A percentile compares a stretch with the other conserved stretches of the same genome.
These are phyloP conservation scores for Populus hybrid DNA, from an alignment of 441 rosid species.

Conservation along the genomic window DNA sequence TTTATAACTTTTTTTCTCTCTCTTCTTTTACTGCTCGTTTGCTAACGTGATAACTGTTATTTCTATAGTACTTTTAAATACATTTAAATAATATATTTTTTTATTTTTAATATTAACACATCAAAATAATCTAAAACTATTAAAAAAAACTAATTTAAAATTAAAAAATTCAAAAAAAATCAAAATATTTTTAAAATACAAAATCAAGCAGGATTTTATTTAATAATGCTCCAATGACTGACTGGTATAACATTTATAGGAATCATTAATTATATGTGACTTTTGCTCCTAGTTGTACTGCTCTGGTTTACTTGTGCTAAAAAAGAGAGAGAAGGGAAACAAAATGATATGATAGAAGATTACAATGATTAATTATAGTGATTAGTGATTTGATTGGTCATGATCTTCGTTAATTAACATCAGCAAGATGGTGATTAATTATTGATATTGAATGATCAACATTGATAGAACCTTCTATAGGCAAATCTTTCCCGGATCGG, in stretches of 20 bases:
- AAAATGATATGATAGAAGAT: not conserved
- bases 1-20: too few species aligned
- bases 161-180: too few species aligned
- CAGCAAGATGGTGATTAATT: not conserved
- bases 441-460: not conserved
- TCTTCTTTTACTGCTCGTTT: too few species aligned
- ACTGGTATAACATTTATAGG: constrained; percentile 12
- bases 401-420: not conserved
- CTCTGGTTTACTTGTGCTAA: not conserved
- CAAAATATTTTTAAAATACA: too few species aligned
- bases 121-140: too few species aligned
- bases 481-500: not conserved
- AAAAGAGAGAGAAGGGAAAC: not conserved
- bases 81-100: too few species aligned
- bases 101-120: too few species aligned
- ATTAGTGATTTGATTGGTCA: not conserved
- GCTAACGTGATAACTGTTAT: too few species aligned
- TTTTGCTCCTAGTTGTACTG: not conserved
- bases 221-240: constrained; percentile 14
- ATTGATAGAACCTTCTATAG: constrained; percentile 22
- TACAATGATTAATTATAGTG: constrained; percentile 16
- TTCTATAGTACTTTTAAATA: too few species aligned
- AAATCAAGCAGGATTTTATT: too few species aligned
- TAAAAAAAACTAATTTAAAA: too few species aligned
- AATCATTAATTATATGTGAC: constrained; percentile 8